Evolutionary conservation across 192 early-diverging fungal genomes (phyloP), one percentile per base, ranked within the genome.

Genomic region (Spizellomyces sp.): DNA sequence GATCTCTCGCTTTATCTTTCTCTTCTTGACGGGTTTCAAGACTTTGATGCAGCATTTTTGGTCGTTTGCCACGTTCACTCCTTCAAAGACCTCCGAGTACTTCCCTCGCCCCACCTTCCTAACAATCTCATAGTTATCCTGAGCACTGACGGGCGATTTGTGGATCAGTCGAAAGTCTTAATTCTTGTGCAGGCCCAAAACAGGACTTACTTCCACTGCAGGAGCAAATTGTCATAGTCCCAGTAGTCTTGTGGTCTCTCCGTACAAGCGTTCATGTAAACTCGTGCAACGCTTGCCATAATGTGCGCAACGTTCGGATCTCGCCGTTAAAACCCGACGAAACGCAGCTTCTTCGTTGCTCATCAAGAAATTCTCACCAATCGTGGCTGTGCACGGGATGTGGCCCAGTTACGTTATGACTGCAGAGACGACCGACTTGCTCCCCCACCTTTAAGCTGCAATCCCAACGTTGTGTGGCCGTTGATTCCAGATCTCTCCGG

Each of bases 1-100:
- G 79, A 99, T 96, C 78, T 99, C 97, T 59, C 97, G 87, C 88
- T 97, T 98, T 75, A 99, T 99, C 87, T 99, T 99, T 91, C 98
- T 98, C 89, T 99, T 99, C 86, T 99, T 99, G 72, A 99, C 95
- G 5, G 97, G 97, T 85, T 99, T 99, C 58, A 99, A 83, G 12
- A 96, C 97, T 86, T 99, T 99, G 87, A 99, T 99, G 69, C 96
- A 93, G 83, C 97, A 98, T 73, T 95, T 89, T 65, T 87, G 81
- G 69, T 89, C 81, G 79, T 92, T 96, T 64, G 86, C 83, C 22
- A 94, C 83, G 80, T 96, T 95, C 80, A 96, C 86, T n/a, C 96
- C 97, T 80, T 99, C 96, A 87, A 99, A 99, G 22, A 99, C 97
- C 76, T 99, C 97, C 3, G 94, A 96, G 87, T 99, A 99, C 82